These are phyloP conservation scores for Detonula confervacea DNA, from an alignment of 352 stramenopile genomes.

Conservation along the genomic window DNA sequence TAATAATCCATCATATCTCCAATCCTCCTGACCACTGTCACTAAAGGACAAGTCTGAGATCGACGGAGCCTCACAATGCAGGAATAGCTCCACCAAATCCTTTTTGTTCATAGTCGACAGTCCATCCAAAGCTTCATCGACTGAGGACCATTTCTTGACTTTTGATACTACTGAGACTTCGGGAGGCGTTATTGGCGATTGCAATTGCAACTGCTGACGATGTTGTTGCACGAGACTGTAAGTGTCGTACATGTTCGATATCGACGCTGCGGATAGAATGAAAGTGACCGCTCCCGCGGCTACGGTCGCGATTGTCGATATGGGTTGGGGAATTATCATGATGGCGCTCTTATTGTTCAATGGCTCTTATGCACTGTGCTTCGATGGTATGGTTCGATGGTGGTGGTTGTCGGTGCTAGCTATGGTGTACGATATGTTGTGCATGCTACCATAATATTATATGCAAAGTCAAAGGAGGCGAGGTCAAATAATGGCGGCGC, in stretches of 20 bases:
- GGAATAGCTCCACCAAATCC: slow-evolving; percentile 34
- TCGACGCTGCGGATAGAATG: slow-evolving; percentile 29
- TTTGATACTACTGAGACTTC: background rate
- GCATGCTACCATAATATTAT: too few relatives aligned
- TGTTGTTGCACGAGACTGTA: slow-evolving; percentile 18
- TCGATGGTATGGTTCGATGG: too few relatives aligned
- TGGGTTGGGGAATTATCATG: slow-evolving; percentile 13
- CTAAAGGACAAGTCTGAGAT: slow-evolving; percentile 9
- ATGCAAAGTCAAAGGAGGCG: too few relatives aligned
- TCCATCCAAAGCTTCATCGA: slow-evolving; percentile 17
- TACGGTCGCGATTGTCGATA: slow-evolving; percentile 5
- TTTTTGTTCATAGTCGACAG: slow-evolving; percentile 27
- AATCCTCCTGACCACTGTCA: background rate
- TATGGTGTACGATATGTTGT: too few relatives aligned
- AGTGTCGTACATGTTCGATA: slow-evolving; percentile 44
- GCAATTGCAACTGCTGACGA: background rate
- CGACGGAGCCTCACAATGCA: slow-evolving; percentile 31
- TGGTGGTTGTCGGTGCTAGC: too few relatives aligned
- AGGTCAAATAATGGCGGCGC: too few relatives aligned
- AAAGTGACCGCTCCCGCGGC: slow-evolving; percentile 18
- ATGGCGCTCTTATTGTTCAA: too few relatives aligned
- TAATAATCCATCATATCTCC: slow-evolving; percentile 40
- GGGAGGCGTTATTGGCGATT: background rate
- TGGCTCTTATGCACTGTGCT: too few relatives aligned
- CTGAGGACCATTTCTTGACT: slow-evolving; percentile 25